Evolutionary conservation across 1,139 yeast genomes (phyloP), one percentile per base, ranked within the genome.

Genomic region (Geotrichum klebahnii): DNA sequence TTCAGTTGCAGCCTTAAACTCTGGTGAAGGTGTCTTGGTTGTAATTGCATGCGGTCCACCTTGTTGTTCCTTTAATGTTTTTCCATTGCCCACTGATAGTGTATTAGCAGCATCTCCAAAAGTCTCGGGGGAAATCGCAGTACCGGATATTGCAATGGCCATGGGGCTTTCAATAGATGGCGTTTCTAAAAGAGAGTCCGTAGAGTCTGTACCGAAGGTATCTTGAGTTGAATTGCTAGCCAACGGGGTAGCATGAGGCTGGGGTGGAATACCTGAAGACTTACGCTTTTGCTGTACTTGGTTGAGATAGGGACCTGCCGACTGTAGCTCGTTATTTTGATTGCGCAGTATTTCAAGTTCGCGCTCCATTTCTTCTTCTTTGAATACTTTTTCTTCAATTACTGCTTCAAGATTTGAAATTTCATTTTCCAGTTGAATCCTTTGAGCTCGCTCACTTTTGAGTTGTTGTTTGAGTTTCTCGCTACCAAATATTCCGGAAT

Each of bases 341-440:
- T 28, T 26, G 5, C 42, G 47, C 29, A 44, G 36, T 3, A 12
- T 19, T 34, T 37, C 51, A 9, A 48, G 5, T 17, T 48, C 47
- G 5, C 20, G 26, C 37, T 51, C 51, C 3, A 48, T 43, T 31
- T 51, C 50, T 10, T 46, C 48, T 26, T 51, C 51, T n/a, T 44
- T 32, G 43, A 51, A 47, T 17, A 48, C 44, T 41, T 45, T 48
- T 10, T 39, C 22, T 29, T 52, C 53, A 17, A 52, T 31, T 20
- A 52, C 31, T 2, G 41, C 19, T 32, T 50, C 55, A 3, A 50
- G 34, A 19, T 46, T 50, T 10, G 48, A 17, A 8, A 52, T 22
- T 14, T 50, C 53, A 3, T 16, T 32, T 19, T 52, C 53, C 10
- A 45, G 37, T 28, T 40, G 35, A 20, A 40, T 37, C 20, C 46